Evolutionary conservation across 352 stramenopile species (phyloP).

Genomic region (Elongisporangium prolatum): DNA sequence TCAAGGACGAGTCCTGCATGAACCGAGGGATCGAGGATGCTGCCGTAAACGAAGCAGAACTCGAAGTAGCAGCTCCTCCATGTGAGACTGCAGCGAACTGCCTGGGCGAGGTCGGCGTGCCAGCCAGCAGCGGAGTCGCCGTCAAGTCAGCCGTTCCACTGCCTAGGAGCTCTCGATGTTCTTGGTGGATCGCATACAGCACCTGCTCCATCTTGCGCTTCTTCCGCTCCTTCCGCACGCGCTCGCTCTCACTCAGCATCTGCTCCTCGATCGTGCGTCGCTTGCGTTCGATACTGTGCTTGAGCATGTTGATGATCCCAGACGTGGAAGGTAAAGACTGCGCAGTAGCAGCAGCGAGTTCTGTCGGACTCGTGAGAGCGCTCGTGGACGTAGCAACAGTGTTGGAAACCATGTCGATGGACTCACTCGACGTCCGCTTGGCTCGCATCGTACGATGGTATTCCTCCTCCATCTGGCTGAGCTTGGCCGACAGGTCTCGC

Average conservation of each 20-base stretch:
- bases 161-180: slow-evolving; percentile 24
- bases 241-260: slow-evolving; percentile 45
- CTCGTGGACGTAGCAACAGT: background rate
- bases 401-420: background rate
- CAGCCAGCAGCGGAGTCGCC: background rate
- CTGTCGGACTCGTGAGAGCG: background rate
- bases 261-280: slow-evolving; percentile 38
- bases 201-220: slow-evolving; percentile 59
- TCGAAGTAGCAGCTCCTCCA: background rate
- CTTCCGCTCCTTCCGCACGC: slow-evolving; percentile 51
- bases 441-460: slow-evolving; percentile 15
- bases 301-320: slow-evolving; percentile 43
- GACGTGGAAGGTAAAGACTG: slow-evolving; percentile 16
- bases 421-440: background rate
- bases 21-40: background rate
- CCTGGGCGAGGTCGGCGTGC: background rate
- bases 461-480: slow-evolving; percentile 42
- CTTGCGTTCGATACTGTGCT: slow-evolving; percentile 52
- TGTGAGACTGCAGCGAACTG: background rate
- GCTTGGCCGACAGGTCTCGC: slow-evolving; percentile 20
- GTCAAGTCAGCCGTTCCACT: background rate
- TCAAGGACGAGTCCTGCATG: slow-evolving; percentile 13
- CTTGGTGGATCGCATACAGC: slow-evolving; percentile 41
- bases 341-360: background rate
- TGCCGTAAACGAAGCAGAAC: background rate